These are phyloP conservation scores for Neurospora cerealis DNA, from an alignment of 495 filamentous ascomycete species.

Conservation along the genomic window DNA sequence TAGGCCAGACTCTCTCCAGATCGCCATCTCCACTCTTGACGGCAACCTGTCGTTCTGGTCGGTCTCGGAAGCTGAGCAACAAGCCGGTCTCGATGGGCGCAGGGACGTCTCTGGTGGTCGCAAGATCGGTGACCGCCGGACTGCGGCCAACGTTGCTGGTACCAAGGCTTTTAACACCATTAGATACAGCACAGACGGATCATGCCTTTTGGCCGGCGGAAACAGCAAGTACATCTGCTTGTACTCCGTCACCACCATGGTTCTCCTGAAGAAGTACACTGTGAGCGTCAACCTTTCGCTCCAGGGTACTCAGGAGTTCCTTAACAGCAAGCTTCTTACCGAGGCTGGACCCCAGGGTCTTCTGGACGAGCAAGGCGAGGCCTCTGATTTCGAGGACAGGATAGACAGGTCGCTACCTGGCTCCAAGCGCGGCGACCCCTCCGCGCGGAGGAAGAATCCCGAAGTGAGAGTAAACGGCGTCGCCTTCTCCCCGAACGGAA, in stretches of 20 bases:
- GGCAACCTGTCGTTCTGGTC: constrained; percentile 95
- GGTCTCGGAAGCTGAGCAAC: constrained; percentile 73
- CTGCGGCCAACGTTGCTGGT: constrained; percentile 79
- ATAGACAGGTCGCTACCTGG: constrained; percentile 81
- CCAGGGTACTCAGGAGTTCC: constrained; percentile 90
- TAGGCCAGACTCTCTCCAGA: constrained; percentile 79
- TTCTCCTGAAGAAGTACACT: constrained; percentile 87
- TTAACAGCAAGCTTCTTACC: constrained; percentile 83
- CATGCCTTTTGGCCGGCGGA: constrained; percentile 78
- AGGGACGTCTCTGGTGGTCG: constrained; percentile 90
- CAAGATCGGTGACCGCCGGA: constrained; percentile 73
- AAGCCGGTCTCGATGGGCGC: constrained; percentile 72
- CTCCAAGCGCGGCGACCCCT: constrained; percentile 71
- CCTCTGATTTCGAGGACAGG: constrained; percentile 78
- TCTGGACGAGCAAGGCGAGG: constrained; percentile 78
- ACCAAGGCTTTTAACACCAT: constrained; percentile 86
- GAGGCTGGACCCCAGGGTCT: constrained; percentile 79
- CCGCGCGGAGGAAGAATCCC: constrained; percentile 59
- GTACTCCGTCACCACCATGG: constrained; percentile 81
- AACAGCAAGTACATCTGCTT: constrained; percentile 97
- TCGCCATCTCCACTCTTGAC: constrained; percentile 87
- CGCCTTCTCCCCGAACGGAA: constrained; percentile 78
- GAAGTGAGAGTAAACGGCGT: constrained; percentile 81
- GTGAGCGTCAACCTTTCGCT: constrained; percentile 89
- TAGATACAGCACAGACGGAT: constrained; percentile 82